Conservation (phyloP, 192 early-diverging fungal genomes). For the Coemansia guatemalensis region DNA sequence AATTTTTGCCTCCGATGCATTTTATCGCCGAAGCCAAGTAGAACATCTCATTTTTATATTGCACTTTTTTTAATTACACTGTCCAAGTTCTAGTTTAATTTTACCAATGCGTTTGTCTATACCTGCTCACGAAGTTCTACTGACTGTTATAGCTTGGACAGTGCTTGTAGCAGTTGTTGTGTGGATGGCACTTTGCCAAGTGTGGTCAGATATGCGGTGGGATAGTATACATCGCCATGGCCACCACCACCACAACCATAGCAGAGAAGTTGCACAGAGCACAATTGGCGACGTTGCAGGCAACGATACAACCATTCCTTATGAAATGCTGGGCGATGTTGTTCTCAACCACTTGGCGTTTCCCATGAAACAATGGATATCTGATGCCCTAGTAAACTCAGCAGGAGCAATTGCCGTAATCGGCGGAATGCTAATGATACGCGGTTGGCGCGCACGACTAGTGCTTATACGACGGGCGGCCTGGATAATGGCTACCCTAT, state of each 20-base stretch:
- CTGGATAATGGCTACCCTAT: slow-evolving; percentile 57
- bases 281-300: neutral
- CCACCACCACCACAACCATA: neutral
- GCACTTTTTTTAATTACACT: neutral
- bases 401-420: slow-evolving; percentile 13
- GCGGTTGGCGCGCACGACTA: slow-evolving; percentile 41
- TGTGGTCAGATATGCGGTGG: slow-evolving; percentile 53
- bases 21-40: too few relatives aligned
- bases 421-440: slow-evolving; percentile 24
- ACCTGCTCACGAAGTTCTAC: slow-evolving; percentile 18
- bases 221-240: neutral
- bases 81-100: slow-evolving; percentile 40
- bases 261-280: neutral
- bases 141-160: slow-evolving; percentile 8
- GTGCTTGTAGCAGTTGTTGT: slow-evolving; percentile 19
- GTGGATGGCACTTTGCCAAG: slow-evolving; percentile 47
- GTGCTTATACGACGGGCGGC: slow-evolving; percentile 53
- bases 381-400: slow-evolving; percentile 25
- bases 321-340: slow-evolving; percentile 22
- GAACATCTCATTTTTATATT: too few relatives aligned
- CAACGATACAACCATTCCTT: neutral
- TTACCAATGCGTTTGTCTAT: slow-evolving; percentile 14
- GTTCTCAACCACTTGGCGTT: slow-evolving; percentile 22
- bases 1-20: too few relatives aligned
- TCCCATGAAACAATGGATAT: slow-evolving; percentile 14